A percentile compares a stretch with the other conserved stretches of the same genome.
Conservation (phyloP, 2,329 filamentous ascomycete species). For the Colletotrichum caudatum region DNA sequence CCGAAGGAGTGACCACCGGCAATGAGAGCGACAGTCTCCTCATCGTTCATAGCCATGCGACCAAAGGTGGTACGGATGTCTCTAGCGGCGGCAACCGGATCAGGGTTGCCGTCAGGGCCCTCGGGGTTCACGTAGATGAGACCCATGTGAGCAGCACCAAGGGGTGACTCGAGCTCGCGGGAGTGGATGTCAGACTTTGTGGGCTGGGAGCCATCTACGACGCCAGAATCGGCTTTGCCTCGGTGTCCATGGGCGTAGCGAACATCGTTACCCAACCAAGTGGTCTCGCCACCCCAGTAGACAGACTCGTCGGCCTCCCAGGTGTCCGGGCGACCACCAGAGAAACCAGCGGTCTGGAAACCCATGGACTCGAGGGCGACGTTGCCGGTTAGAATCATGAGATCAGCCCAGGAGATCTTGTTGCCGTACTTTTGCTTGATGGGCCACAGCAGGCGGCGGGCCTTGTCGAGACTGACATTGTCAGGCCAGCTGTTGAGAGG, state of each 20-base stretch:
- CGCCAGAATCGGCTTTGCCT: slow-evolving; percentile 54
- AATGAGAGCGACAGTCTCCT: slow-evolving; percentile 84
- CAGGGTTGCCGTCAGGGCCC: slow-evolving; percentile 78
- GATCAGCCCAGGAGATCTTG: slow-evolving; percentile 85
- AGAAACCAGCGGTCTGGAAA: slow-evolving; percentile 79
- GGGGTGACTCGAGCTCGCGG: slow-evolving; percentile 73
- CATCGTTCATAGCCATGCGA: slow-evolving; percentile 86
- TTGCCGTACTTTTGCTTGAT: slow-evolving; percentile 88
- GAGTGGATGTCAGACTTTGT: slow-evolving; percentile 64
- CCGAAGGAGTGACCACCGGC: slow-evolving; percentile 83
- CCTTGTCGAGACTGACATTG: slow-evolving; percentile 83
- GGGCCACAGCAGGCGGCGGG: slow-evolving; percentile 78
- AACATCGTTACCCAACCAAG: slow-evolving; percentile 80
- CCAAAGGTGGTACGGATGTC: slow-evolving; percentile 82
- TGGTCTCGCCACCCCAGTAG: slow-evolving; percentile 82
- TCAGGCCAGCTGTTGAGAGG: slow-evolving; percentile 87
- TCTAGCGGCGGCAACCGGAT: slow-evolving; percentile 75
- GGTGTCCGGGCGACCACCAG: slow-evolving; percentile 77
- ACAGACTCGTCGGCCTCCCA: slow-evolving; percentile 81
- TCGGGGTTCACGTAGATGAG: slow-evolving; percentile 87
- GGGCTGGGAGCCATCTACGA: slow-evolving; percentile 49
- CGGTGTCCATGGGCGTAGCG: slow-evolving; percentile 65
- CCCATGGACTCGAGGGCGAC: slow-evolving; percentile 83
- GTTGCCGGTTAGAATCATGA: slow-evolving; percentile 78
- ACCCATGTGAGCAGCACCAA: slow-evolving; percentile 80